Evolutionary conservation across 202 grass and related monocot species (phyloP).

Genomic region (Carex arenaria): DNA sequence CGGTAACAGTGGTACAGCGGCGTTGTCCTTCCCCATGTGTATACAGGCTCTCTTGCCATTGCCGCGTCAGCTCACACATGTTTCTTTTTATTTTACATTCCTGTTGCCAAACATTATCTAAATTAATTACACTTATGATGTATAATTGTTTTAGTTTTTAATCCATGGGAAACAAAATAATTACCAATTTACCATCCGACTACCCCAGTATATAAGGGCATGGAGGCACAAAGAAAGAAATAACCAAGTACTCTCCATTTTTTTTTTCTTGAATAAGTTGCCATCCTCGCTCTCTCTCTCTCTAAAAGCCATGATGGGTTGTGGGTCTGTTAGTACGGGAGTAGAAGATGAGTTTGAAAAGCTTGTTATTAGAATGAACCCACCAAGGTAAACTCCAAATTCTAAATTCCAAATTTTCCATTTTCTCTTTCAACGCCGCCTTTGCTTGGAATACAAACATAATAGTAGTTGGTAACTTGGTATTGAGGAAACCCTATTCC

Average conservation of each 20-base stretch:
- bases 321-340: conserved; percentile 59
- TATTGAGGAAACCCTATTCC: background rate
- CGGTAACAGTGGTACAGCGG: background rate
- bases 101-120: background rate
- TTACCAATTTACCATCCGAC: background rate
- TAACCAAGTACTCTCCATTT: conserved; percentile 15
- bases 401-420: background rate
- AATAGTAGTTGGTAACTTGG: background rate
- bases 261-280: conserved; percentile 18
- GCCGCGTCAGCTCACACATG: background rate
- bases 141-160: background rate
- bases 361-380: conserved; percentile 94
- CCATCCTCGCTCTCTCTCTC: background rate
- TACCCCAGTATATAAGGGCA: background rate
- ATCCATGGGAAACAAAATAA: background rate
- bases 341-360: conserved; percentile 87
- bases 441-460: background rate
- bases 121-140: background rate
- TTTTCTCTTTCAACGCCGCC: background rate
- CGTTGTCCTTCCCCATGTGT: background rate
- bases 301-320: conserved; percentile 47
- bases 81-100: background rate
- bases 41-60: background rate
- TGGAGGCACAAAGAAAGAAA: conserved; percentile 1
- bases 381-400: conserved; percentile 55